phyloP scores from a whole-genome alignment of 805 yeast genomes.

The Komagataella pastoris region DNA sequence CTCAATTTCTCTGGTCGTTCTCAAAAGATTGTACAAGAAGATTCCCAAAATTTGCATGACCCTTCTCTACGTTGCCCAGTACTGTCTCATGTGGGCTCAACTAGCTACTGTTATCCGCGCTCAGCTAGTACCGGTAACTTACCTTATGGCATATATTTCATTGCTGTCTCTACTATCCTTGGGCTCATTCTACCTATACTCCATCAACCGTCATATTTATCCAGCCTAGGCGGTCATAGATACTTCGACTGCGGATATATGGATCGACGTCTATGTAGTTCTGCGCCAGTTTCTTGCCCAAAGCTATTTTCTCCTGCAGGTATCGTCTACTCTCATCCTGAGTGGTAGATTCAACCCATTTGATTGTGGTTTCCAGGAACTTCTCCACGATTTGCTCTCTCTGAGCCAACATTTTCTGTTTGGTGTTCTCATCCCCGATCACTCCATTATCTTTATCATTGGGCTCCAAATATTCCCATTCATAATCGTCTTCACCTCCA shows the following conservation, averaged over 20 bases:
- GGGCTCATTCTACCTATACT: background rate
- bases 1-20: background rate
- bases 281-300: constrained; percentile 38
- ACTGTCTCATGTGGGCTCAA: background rate
- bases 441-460: constrained; percentile 41
- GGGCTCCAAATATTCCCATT: constrained; percentile 51
- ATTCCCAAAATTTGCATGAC: too few species aligned
- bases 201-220: background rate
- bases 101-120: background rate
- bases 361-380: constrained; percentile 52
- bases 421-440: constrained; percentile 28
- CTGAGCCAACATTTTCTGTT: constrained; percentile 20
- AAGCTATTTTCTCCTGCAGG: constrained; percentile 37
- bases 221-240: constrained; percentile 62
- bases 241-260: constrained; percentile 64
- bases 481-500: constrained; percentile 60
- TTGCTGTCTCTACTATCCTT: background rate
- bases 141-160: background rate
- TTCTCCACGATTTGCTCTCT: constrained; percentile 39
- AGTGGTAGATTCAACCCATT: constrained; percentile 63
- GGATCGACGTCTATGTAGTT: constrained; percentile 70
- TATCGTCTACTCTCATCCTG: constrained; percentile 33
- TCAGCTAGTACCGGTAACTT: background rate
- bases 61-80: background rate
- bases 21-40: background rate